Conservation (phyloP, 441 rosid species). For the Theobroma grandiflorum region DNA sequence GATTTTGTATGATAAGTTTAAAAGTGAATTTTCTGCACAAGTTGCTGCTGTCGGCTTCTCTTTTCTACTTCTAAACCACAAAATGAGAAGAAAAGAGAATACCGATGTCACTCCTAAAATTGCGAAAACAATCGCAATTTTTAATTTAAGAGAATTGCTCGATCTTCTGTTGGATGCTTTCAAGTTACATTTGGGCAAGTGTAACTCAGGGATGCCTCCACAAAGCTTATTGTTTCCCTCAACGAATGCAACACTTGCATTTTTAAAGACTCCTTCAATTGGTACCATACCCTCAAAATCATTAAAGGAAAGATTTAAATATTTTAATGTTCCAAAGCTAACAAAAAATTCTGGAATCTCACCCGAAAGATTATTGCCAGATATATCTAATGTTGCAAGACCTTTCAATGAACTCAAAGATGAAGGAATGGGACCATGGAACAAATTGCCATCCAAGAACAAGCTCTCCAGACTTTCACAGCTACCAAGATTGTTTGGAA, state of each 20-base stretch:
- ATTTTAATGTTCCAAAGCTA: background rate
- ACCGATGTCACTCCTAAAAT: too few species aligned
- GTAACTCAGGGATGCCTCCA: constrained; percentile 32
- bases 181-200: constrained; percentile 25
- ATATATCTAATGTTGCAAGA: constrained; percentile 23
- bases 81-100: too few species aligned
- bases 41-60: too few species aligned
- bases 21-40: too few species aligned
- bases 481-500: constrained; percentile 6
- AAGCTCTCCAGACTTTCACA: background rate
- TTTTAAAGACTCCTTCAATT: constrained; percentile 32
- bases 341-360: constrained; percentile 27
- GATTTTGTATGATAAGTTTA: too few species aligned
- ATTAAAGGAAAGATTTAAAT: constrained; percentile 35
- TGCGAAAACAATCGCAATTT: too few species aligned
- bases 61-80: too few species aligned
- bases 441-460: background rate
- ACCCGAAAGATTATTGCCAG: constrained; percentile 30
- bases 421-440: constrained; percentile 30
- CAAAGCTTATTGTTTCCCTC: constrained; percentile 31
- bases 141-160: too few species aligned
- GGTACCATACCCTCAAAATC: constrained; percentile 34
- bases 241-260: constrained; percentile 24
- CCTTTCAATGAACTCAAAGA: constrained; percentile 24
- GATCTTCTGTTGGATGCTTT: too few species aligned